A percentile compares a stretch with the other conserved stretches of the same genome.
phyloP scores from a whole-genome alignment of 2,329 filamentous ascomycete genomes.

The Neophaeococcomyces aloes region DNA sequence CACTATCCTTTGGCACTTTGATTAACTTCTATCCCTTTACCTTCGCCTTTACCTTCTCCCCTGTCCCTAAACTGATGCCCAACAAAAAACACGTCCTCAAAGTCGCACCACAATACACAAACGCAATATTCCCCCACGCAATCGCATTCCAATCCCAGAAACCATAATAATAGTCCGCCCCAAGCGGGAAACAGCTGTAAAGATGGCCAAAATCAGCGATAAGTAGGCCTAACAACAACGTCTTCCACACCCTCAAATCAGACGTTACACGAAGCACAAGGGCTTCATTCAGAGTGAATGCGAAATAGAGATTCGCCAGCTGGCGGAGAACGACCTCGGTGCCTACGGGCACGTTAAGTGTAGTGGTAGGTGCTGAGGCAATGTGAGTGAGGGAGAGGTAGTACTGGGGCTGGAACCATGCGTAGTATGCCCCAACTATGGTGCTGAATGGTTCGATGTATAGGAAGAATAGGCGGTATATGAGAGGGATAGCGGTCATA shows the following conservation, averaged over 20 bases:
- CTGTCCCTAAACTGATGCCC: conserved; percentile 39
- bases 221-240: conserved; percentile 56
- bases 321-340: conserved; percentile 62
- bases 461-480: conserved; percentile 65
- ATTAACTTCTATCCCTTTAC: conserved; percentile 10
- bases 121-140: conserved; percentile 57
- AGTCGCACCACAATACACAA: conserved; percentile 56
- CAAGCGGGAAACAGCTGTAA: conserved; percentile 53
- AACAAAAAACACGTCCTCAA: conserved; percentile 50
- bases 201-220: conserved; percentile 69
- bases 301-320: conserved; percentile 66
- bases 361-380: conserved; percentile 36
- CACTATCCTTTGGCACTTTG: conserved; percentile 10
- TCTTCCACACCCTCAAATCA: conserved; percentile 59
- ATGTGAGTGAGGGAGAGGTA: conserved; percentile 58
- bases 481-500: conserved; percentile 44
- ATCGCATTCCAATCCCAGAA: conserved; percentile 54
- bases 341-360: conserved; percentile 43
- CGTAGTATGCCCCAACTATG: conserved; percentile 44
- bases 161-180: conserved; percentile 53
- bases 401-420: conserved; percentile 38
- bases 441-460: conserved; percentile 55
- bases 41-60: conserved; percentile 5
- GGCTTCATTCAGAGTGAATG: conserved; percentile 68
- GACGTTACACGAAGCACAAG: conserved; percentile 59